Evolutionary conservation across 306 rosid genomes (phyloP).

Genomic region (Malus orientalis): DNA sequence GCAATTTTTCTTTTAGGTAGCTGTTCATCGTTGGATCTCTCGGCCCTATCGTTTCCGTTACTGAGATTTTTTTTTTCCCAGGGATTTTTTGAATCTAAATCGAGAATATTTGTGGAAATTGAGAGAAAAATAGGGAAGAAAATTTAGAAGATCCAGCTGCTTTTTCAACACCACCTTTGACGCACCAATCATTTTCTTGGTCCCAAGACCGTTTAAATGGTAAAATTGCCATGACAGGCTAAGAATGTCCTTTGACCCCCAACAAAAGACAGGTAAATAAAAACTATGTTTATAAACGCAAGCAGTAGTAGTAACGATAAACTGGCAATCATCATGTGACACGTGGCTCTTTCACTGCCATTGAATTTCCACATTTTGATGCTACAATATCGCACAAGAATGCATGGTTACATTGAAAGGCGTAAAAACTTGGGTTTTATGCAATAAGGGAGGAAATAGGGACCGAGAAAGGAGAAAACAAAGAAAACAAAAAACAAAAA

Average conservation of each 20-base stretch:
- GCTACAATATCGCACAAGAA: conserved; percentile 34
- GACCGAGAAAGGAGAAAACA: conserved; percentile 12
- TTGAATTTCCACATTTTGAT: conserved; percentile 29
- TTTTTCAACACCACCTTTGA: neutral
- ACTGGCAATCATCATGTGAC: neutral
- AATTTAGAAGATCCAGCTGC: neutral
- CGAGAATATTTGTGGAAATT: neutral
- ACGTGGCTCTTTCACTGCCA: conserved; percentile 18
- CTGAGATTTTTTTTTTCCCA: no score
- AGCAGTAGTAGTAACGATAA: neutral
- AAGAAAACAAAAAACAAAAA: neutral
- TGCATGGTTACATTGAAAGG: conserved; percentile 26
- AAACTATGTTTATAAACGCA: neutral
- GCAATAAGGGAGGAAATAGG: neutral
- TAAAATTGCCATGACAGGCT: neutral
- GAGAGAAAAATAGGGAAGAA: neutral
- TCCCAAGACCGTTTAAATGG: neutral
- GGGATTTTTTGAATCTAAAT: no score
- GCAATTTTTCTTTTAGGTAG: no score
- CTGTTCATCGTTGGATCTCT: no score
- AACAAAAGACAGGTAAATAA: neutral
- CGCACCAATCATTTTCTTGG: neutral
- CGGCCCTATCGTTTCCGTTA: no score
- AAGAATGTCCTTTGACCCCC: neutral
- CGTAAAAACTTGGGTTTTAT: conserved; percentile 4